phyloP scores from a whole-genome alignment of 2,329 filamentous ascomycete species.

The Alternaria arbusti region DNA sequence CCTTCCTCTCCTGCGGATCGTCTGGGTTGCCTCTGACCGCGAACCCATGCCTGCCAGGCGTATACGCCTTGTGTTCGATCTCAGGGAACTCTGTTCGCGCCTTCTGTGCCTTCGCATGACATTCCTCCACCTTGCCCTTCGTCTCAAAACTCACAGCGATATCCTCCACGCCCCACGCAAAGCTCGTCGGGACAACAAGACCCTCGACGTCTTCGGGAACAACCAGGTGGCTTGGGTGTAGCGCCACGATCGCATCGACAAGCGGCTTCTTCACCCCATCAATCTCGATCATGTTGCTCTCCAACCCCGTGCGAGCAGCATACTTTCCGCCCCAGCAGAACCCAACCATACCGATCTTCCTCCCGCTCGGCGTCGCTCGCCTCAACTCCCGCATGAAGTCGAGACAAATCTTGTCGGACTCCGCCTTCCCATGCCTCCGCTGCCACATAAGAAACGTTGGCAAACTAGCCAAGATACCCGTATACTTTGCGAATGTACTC shows the following conservation, averaged over 20 bases:
- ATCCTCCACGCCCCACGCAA: constrained; percentile 27
- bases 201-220: constrained; percentile 42
- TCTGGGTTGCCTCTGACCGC: constrained; percentile 34
- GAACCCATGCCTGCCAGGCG: constrained; percentile 33
- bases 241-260: constrained; percentile 47
- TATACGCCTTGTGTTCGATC: constrained; percentile 24
- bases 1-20: constrained; percentile 24
- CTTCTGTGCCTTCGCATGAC: constrained; percentile 14
- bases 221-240: constrained; percentile 48
- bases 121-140: constrained; percentile 22
- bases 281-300: constrained; percentile 45
- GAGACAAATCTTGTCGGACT: constrained; percentile 44
- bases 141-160: constrained; percentile 21
- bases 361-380: constrained; percentile 32
- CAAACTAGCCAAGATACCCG: constrained; percentile 45
- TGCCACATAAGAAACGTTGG: constrained; percentile 33
- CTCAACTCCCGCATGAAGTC: constrained; percentile 43
- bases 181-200: constrained; percentile 23
- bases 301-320: constrained; percentile 18
- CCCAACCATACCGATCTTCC: constrained; percentile 42
- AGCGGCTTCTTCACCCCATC: constrained; percentile 45
- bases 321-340: constrained; percentile 50
- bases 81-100: constrained; percentile 17
- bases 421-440: constrained; percentile 40
- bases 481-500: constrained; percentile 47